Evolutionary conservation across 148 eudicot species (phyloP).

Genomic region (Polygonum maritimum): DNA sequence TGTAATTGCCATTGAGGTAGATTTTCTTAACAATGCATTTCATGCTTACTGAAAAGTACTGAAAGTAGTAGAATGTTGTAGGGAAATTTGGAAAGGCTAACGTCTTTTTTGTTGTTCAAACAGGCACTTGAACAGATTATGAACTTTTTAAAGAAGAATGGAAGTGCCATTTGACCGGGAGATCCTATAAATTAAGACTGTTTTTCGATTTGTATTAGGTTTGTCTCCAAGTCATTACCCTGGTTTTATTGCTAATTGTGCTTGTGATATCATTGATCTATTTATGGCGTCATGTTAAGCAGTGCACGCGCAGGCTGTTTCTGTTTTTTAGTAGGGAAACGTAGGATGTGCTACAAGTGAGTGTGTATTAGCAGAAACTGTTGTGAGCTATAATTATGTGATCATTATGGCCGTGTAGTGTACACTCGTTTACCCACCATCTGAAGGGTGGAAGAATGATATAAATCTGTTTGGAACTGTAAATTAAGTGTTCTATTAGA

Average conservation of each 20-base stretch:
- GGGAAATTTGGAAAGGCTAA: not conserved
- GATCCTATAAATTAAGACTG: not conserved
- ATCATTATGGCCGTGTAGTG: not conserved
- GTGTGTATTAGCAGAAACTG: slow-evolving; percentile 2
- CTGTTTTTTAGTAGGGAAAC: slow-evolving; percentile 3
- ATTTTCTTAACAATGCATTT: not conserved
- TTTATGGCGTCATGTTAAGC: not conserved
- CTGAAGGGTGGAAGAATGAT: not conserved
- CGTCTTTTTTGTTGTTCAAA: not conserved
- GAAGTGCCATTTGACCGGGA: slow-evolving; percentile 10
- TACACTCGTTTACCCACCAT: not conserved
- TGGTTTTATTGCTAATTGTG: not conserved
- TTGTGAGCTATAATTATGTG: slow-evolving; percentile 6
- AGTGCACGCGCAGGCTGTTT: slow-evolving; percentile 2
- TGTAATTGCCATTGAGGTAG: slow-evolving; percentile 46
- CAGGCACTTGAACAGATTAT: slow-evolving; percentile 48
- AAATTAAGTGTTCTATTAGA: not conserved
- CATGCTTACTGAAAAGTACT: not conserved
- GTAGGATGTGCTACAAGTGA: not conserved
- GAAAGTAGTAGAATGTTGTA: not conserved
- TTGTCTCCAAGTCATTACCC: not conserved
- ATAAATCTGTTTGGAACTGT: not conserved
- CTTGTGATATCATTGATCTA: not conserved
- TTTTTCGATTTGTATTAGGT: not conserved
- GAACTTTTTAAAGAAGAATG: slow-evolving; percentile 26